Evolutionary conservation across 2,329 filamentous ascomycete species (phyloP).

Genomic region (Trichophaea hybrida): DNA sequence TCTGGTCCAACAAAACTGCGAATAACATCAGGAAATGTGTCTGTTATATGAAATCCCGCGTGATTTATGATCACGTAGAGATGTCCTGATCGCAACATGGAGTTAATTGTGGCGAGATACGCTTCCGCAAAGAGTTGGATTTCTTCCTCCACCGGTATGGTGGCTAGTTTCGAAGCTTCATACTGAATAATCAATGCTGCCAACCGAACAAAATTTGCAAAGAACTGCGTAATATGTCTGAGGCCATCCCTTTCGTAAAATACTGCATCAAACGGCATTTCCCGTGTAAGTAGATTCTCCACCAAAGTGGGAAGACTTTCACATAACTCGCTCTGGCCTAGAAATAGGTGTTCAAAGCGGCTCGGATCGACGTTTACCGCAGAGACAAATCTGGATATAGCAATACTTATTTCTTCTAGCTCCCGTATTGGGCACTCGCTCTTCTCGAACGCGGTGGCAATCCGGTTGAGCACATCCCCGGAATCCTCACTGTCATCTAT

Average conservation of each 20-base stretch:
- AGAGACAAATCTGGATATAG: slow-evolving; percentile 11
- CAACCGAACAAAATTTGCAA: slow-evolving; percentile 14
- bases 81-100: not conserved
- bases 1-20: not conserved
- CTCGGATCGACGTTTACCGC: not conserved
- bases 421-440: slow-evolving; percentile 6
- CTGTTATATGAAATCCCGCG: not conserved
- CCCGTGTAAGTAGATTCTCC: not conserved
- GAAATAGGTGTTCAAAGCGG: not conserved
- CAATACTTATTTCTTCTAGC: slow-evolving; percentile 13
- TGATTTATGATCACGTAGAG: not conserved
- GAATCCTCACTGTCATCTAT: not conserved
- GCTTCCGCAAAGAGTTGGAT: not conserved
- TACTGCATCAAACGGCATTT: not conserved
- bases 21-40: not conserved
- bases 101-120: not conserved
- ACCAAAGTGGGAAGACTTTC: not conserved
- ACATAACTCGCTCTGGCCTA: not conserved
- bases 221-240: not conserved
- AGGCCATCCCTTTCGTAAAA: not conserved
- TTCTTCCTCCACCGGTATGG: not conserved
- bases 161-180: slow-evolving; percentile 13
- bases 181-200: slow-evolving; percentile 18
- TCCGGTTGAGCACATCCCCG: not conserved
- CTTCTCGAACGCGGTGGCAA: not conserved